phyloP scores from a whole-genome alignment of 2,329 filamentous ascomycete genomes.

The Diaporthe sp. region DNA sequence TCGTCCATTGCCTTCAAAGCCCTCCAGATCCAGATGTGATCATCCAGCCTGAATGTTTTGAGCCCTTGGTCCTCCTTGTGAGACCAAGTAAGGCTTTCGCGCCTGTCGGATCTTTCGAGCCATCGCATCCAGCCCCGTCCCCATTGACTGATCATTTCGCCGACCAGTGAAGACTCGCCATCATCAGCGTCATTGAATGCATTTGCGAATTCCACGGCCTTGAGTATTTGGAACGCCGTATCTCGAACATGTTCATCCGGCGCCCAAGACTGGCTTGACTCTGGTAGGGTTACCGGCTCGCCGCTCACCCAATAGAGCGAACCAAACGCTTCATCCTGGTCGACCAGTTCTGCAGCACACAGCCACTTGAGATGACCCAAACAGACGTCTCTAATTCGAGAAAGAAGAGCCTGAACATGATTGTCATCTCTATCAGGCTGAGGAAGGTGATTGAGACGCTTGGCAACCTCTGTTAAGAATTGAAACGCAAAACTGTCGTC shows the following conservation, averaged over 20 bases:
- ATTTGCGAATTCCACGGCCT: neutral
- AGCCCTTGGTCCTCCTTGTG: neutral
- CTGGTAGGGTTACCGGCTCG: neutral
- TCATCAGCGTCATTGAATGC: neutral
- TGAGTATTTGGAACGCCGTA: conserved; percentile 20
- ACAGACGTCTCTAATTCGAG: neutral
- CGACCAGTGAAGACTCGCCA: neutral
- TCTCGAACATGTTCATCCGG: neutral
- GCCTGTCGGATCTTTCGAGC: neutral
- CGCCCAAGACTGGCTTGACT: neutral
- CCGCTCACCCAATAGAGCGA: conserved; percentile 11
- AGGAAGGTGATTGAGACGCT: neutral
- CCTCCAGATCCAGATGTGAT: conserved; percentile 3
- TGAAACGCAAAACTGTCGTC: conserved; percentile 15
- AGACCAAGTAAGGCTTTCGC: conserved; percentile 20
- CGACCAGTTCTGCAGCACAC: neutral
- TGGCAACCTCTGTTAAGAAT: conserved; percentile 3
- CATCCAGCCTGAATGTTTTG: neutral
- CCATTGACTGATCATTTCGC: neutral
- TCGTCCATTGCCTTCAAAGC: neutral
- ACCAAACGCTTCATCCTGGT: neutral
- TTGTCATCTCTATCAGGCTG: neutral
- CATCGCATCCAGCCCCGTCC: neutral
- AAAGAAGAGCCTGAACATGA: neutral
- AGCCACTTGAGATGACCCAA: conserved; percentile 26